Evolutionary conservation across 331 rosid genomes (phyloP).

Genomic region (Dryas integrifolia): DNA sequence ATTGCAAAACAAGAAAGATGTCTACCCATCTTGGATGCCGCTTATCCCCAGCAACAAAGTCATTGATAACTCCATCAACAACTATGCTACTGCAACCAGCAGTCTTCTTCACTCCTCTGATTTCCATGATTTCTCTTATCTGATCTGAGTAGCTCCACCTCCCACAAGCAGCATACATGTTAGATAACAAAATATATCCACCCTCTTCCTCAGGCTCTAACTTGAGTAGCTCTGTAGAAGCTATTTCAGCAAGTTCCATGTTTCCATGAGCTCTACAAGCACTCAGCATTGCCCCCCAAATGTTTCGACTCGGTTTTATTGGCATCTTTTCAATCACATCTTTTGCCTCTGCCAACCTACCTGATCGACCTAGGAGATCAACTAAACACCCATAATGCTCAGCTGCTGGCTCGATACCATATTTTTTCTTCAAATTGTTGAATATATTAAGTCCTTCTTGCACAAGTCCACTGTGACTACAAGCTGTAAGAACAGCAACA

Average conservation of each 20-base stretch:
- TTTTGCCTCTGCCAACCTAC: conserved; percentile 43
- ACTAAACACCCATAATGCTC: conserved; percentile 63
- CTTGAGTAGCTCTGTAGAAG: conserved; percentile 39
- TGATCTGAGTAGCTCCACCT: conserved; percentile 45
- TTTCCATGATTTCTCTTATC: conserved; percentile 47
- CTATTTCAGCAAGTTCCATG: conserved; percentile 47
- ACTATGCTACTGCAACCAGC: conserved; percentile 48
- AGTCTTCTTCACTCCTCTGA: conserved; percentile 52
- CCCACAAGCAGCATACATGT: conserved; percentile 49
- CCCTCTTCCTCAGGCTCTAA: conserved; percentile 54
- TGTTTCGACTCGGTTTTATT: conserved; percentile 43
- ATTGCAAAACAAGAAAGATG: conserved; percentile 29
- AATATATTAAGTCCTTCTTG: conserved; percentile 49
- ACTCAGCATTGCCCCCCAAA: conserved; percentile 57
- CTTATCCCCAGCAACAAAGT: conserved; percentile 44
- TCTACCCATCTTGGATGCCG: conserved; percentile 49
- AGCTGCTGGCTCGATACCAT: conserved; percentile 40
- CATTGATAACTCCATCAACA: conserved; percentile 41
- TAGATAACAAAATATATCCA: conserved; percentile 53
- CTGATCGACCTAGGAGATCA: conserved; percentile 50
- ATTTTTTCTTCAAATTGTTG: conserved; percentile 35
- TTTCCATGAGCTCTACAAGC: conserved; percentile 51
- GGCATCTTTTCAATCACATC: conserved; percentile 47
- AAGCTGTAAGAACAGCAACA: conserved; percentile 52
- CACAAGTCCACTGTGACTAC: conserved; percentile 57